Base-by-base conservation (phyloP, 345 rosid species). In the Zanthoxylum bungeanum region DNA sequence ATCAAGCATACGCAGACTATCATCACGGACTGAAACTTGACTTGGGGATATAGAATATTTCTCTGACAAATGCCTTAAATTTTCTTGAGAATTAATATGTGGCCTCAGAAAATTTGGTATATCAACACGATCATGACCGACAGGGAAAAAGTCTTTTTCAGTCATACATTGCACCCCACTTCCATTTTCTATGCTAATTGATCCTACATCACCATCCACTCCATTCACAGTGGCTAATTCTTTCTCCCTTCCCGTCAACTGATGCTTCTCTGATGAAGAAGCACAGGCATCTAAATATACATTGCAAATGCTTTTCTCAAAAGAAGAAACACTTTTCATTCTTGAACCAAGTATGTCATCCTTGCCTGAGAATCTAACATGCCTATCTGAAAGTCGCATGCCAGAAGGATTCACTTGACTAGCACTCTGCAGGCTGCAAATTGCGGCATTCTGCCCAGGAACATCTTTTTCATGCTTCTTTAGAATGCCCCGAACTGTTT, bases 361-460 rank as follows among this genome's bases (percentile, higher is more conserved):
- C 65, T 77, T 66, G 73, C 64, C 80, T 68, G 79, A 77, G 73
- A 88, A 86, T 34, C 73, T 82, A 73, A 83, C 86, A 75, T 76
- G 89, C 70, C 64, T 74, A 64, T 76, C 84, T 16, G 75, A 59
- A 57, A 64, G 70, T 51, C 46, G 81, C 75, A 60, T 21, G 47
- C 76, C 79, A 53, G 70, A 74, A 61, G 65, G 21, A 63, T 62
- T 77, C 19, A 57, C 65, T 61, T 67, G 64, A 75, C 64, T 75
- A 60, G 60, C 65, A 71, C 33, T 75, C 65, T 39, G 69, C 30
- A 49, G n/a, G 46, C 63, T 75, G 56, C 76, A 44, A 51, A 31
- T 50, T n/a, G 50, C 11, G 39, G 80, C 60, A 37, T 65, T 79
- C 75, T 82, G 47, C 47, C 66, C 76, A 30, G 79, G 57, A 75